Conservation (phyloP, 2,329 filamentous ascomycete genomes). For the Curvularia eragrostidis region DNA sequence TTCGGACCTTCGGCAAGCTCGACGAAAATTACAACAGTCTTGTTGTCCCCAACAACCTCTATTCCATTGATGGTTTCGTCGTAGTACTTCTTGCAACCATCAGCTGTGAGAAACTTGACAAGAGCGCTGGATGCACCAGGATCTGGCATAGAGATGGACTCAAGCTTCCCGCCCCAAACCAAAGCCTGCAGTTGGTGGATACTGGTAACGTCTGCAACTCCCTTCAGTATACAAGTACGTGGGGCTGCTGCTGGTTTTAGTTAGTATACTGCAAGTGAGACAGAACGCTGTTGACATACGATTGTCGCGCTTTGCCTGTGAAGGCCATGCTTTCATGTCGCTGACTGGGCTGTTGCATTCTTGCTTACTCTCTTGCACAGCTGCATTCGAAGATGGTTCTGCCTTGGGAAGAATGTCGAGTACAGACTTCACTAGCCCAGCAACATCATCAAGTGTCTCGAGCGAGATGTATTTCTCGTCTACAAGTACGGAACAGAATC, state of each 20-base stretch:
- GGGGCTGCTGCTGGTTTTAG: slow-evolving; percentile 23
- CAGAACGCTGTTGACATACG: slow-evolving; percentile 21
- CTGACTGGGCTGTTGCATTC: slow-evolving; percentile 14
- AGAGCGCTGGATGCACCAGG: slow-evolving; percentile 32
- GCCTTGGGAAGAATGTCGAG: slow-evolving; percentile 23
- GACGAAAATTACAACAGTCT: slow-evolving; percentile 38
- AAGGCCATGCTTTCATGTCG: slow-evolving; percentile 35
- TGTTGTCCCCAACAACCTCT: slow-evolving; percentile 23
- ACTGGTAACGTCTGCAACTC: slow-evolving; percentile 28
- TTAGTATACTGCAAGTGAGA: slow-evolving; percentile 12
- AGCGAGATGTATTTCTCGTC: slow-evolving; percentile 27
- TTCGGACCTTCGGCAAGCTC: slow-evolving; percentile 35
- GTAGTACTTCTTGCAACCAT: slow-evolving; percentile 44
- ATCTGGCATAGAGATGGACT: slow-evolving; percentile 38
- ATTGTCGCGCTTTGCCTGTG: slow-evolving; percentile 39
- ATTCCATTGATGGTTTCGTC: slow-evolving; percentile 47
- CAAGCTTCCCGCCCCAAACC: slow-evolving; percentile 49
- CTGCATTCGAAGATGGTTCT: background rate
- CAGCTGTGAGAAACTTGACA: slow-evolving; percentile 44
- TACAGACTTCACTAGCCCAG: slow-evolving; percentile 32
- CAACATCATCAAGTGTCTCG: slow-evolving; percentile 31
- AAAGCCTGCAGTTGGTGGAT: slow-evolving; percentile 44
- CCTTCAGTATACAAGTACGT: slow-evolving; percentile 40
- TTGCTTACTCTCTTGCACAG: background rate
- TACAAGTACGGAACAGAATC: slow-evolving; percentile 30